A percentile compares a stretch with the other conserved stretches of the same genome.
phyloP scores from a whole-genome alignment of 306 rosid species.

The Quillaja saponaria region DNA sequence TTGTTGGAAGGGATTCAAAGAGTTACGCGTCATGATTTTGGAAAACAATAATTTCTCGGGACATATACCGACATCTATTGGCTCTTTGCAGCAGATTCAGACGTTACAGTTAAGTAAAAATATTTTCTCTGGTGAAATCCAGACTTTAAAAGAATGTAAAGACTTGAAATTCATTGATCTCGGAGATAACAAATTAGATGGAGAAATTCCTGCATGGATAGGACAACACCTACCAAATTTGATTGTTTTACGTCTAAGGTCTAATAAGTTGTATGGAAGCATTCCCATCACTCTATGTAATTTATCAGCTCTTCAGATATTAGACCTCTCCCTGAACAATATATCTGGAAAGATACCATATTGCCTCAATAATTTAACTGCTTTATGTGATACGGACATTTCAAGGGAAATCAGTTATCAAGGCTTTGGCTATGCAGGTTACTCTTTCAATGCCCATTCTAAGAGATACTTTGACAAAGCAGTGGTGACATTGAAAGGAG shows the following conservation, averaged over 20 bases:
- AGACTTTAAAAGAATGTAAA: too few species aligned
- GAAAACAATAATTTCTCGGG: slow-evolving; percentile 6
- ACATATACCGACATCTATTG: not conserved
- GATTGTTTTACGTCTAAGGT: not conserved
- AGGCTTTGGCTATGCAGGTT: not conserved
- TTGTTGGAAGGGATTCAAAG: not conserved
- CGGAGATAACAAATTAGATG: too few species aligned
- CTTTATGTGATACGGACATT: not conserved
- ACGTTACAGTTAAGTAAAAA: too few species aligned
- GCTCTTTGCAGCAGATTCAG: not conserved
- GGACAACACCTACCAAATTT: not conserved
- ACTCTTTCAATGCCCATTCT: not conserved
- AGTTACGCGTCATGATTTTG: not conserved
- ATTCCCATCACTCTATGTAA: not conserved
- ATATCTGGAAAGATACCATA: slow-evolving; percentile 18
- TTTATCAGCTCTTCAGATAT: slow-evolving; percentile 9
- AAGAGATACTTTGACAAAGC: not conserved
- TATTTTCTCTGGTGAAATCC: not conserved
- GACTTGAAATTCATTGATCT: too few species aligned
- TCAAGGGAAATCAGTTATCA: not conserved
- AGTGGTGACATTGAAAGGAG: slow-evolving; percentile 16
- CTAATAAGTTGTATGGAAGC: not conserved
- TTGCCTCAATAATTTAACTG: slow-evolving; percentile 22
- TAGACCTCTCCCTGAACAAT: slow-evolving; percentile 22
- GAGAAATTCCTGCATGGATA: too few species aligned